Evolutionary conservation across 2,329 filamentous ascomycete genomes (phyloP).

Genomic region (Microdochium trichocladiopsis): DNA sequence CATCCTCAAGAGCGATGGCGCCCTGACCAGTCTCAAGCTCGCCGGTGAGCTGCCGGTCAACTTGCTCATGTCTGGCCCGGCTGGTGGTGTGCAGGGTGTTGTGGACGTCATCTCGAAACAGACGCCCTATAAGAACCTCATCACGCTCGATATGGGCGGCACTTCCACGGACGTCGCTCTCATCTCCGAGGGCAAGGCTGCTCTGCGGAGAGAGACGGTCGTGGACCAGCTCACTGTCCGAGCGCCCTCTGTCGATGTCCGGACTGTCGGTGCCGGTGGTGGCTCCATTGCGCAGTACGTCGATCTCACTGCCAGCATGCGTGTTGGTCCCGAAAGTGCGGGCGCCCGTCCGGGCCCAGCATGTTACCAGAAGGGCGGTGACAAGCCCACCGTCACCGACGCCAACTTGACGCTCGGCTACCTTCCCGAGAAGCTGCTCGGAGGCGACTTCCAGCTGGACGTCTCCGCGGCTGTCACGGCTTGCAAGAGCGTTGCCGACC

Average conservation of each 20-base stretch:
- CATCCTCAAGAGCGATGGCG: constrained; percentile 41
- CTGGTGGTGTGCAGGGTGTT: constrained; percentile 40
- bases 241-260: constrained; percentile 38
- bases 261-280: constrained; percentile 40
- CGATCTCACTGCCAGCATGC: constrained; percentile 35
- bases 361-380: constrained; percentile 39
- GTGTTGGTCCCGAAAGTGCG: constrained; percentile 43
- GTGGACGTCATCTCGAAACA: constrained; percentile 35
- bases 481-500: constrained; percentile 32
- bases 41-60: constrained; percentile 38
- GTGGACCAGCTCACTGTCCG: constrained; percentile 34
- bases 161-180: constrained; percentile 40
- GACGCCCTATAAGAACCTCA: constrained; percentile 38
- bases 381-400: constrained; percentile 38
- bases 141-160: constrained; percentile 43
- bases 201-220: constrained; percentile 36
- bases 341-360: constrained; percentile 40
- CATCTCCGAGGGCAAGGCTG: constrained; percentile 31
- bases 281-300: constrained; percentile 40
- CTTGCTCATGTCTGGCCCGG: constrained; percentile 40
- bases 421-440: constrained; percentile 20
- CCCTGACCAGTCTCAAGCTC: constrained; percentile 34
- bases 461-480: constrained; percentile 28
- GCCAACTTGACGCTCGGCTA: constrained; percentile 40
- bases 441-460: neutral